phyloP scores from a whole-genome alignment of 1,284 basidiomycete species.

The Uromyces viciae-fabae region DNA sequence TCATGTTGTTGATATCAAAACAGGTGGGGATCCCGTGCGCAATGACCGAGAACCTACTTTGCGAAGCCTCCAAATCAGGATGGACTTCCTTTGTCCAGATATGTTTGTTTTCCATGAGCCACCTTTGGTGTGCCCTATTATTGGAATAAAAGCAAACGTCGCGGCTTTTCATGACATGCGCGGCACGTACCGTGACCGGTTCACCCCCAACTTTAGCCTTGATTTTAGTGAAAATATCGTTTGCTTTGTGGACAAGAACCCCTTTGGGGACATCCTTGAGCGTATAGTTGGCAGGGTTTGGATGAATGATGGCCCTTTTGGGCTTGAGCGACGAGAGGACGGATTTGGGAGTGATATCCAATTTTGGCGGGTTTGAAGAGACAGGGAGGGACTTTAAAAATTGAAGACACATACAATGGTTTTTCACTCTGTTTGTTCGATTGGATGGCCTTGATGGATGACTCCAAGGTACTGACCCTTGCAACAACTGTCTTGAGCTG shows the following conservation, averaged over 20 bases:
- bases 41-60: neutral
- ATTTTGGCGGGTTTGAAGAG: neutral
- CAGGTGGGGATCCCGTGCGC: neutral
- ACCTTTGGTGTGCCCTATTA: neutral
- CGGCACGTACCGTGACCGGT: neutral
- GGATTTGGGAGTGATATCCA: neutral
- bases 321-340: neutral
- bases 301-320: neutral
- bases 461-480: neutral
- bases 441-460: neutral
- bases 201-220: neutral
- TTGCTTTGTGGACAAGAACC: neutral
- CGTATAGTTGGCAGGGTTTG: neutral
- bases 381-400: neutral
- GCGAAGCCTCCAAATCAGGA: neutral
- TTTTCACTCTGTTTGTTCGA: neutral
- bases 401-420: neutral
- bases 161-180: neutral
- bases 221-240: neutral
- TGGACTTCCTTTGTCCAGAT: constrained; percentile 10
- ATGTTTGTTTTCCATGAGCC: constrained; percentile 16
- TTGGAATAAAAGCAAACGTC: neutral
- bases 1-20: neutral
- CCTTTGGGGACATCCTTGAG: neutral
- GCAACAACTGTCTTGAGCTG: neutral